Evolutionary conservation across 2,329 filamentous ascomycete genomes (phyloP), one percentile per base, ranked within the genome.

Genomic region (Xenosphaeropsis pyriputrescens): DNA sequence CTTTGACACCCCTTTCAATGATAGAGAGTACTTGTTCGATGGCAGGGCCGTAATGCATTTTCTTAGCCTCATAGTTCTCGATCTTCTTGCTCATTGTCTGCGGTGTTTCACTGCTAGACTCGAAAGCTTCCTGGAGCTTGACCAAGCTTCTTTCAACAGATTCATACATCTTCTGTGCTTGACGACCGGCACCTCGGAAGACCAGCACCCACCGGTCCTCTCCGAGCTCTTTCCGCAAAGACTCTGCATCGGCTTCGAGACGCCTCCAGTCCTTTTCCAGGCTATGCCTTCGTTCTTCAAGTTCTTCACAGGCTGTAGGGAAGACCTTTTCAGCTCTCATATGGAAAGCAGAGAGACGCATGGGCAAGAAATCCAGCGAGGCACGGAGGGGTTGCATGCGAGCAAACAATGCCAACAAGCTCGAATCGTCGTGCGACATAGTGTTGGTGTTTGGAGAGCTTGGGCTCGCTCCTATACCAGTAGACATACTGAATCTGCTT

Each of bases 191-290:
- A 46, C 91, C 89, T 40, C 89, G 76, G 63, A 98, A 98, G 29
- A 96, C 88, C 38, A 93, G 70, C 32, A 98, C 79, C 91, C 91
- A 98, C 40, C 86, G 79, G 53, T 98, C 91, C 56, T 98, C 91
- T 18, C 86, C 86, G 4, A 98, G 66, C 56, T 98, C 91, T 54
- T 86, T 82, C 45, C 88, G 73, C 34, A 98, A 60, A 2, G 83
- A 82, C 52, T 96, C 88, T 8, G 89, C 88, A 55, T 98, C 91
- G 43, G 77, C 76, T 56, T 95, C 84, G 2, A 98, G 71, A 54
- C 82, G 86, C 59, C 79, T 82, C 69, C 91, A 96, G 51, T 75
- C 80, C n/a, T 69, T 75, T 53, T 96, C 89, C 3, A 98, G 67
- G 17, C 73, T 72, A 1, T 70, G 67, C 41, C 80, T 72, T 40